A percentile compares a stretch with the other conserved stretches of the same genome.
Conservation (phyloP, 2,329 filamentous ascomycete genomes). For the Alternaria burnsii region DNA sequence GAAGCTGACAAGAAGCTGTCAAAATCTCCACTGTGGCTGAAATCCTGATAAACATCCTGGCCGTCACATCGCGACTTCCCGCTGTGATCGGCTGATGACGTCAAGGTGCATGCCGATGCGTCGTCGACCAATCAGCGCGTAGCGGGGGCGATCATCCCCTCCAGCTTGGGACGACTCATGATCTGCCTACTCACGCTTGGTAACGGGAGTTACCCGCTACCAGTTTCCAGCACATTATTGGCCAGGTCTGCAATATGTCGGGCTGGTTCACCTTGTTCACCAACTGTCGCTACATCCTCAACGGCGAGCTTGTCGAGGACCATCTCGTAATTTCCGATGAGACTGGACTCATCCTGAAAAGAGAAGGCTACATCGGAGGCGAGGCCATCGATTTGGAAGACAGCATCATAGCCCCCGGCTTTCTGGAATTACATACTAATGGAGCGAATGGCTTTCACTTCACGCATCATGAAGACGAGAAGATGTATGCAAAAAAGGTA, state of each 20-base stretch:
- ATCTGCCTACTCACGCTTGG: constrained; percentile 7
- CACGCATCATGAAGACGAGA: constrained; percentile 57
- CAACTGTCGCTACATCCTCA: constrained; percentile 56
- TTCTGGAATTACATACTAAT: constrained; percentile 65
- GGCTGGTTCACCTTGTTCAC: constrained; percentile 58
- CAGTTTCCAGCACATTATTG: constrained; percentile 9
- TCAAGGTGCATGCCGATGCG: constrained; percentile 7
- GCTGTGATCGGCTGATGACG: constrained; percentile 26
- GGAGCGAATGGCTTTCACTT: constrained; percentile 64
- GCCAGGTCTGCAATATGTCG: constrained; percentile 39
- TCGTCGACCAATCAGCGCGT: constrained; percentile 20
- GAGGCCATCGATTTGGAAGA: constrained; percentile 59
- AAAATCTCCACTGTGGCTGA: constrained; percentile 29
- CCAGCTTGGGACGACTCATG: constrained; percentile 16
- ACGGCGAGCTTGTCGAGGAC: constrained; percentile 55
- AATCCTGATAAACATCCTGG: constrained; percentile 14
- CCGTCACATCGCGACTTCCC: constrained; percentile 15
- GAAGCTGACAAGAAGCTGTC: constrained; percentile 9
- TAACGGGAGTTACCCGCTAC: constrained; percentile 11
- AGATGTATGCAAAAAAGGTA: constrained; percentile 55
- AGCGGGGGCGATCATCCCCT: constrained; percentile 16
- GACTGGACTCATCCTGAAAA: constrained; percentile 54
- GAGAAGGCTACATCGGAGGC: constrained; percentile 55
- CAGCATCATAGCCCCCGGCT: constrained; percentile 63
- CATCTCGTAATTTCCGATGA: constrained; percentile 57